Evolutionary conservation across 73 alveolate species (phyloP), one percentile per base, ranked within the genome.

Genomic region (Halteria grandinella): DNA sequence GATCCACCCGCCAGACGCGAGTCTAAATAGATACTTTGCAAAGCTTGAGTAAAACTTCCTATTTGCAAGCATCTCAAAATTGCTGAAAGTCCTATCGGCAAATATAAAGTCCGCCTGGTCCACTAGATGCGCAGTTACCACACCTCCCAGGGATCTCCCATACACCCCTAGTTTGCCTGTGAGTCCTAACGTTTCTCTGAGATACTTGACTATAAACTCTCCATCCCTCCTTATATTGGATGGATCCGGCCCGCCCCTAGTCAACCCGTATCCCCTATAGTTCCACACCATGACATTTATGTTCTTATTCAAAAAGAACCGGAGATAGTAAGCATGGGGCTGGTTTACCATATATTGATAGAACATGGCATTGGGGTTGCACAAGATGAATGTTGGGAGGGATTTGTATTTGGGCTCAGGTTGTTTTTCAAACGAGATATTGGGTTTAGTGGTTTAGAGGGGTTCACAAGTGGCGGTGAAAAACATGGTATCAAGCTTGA

Each of bases 291-390:
- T 34, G 37, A 88, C 83, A 54, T 92, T 92, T 49, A 85, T 83
- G 18, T 91, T 85, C 12, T 84, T 79, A 29, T 69, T 71, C 69
- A 88, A 41, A 75, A 84, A 84, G 70, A 58, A 58, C 44, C 77
- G 59, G 43, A 84, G 41, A 64, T 71, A 84, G 50, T 37, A 75
- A 55, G 79, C 84, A 62, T 64, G 85, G 8, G 93, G 93, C 21
- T 48, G 50, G 59, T 84, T 84, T 28, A 84, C 88, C 93, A 84
- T 84, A 32, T 84, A 77, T 71, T 93, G 90, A 50, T 91, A 93
- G 69, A 75, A 77, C 49, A 94, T 87, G 27, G 97, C 98, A 88
- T 93, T 93, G 4, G 98, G 98, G 75, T 91, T 90, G 84, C 97
- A 93, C 50, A 93, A 49, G 10, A 93, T 83, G 50, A 93, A 78